Evolutionary conservation across 148 eudicot species (phyloP).

Genomic region (Amaranthus hypochondriacus): DNA sequence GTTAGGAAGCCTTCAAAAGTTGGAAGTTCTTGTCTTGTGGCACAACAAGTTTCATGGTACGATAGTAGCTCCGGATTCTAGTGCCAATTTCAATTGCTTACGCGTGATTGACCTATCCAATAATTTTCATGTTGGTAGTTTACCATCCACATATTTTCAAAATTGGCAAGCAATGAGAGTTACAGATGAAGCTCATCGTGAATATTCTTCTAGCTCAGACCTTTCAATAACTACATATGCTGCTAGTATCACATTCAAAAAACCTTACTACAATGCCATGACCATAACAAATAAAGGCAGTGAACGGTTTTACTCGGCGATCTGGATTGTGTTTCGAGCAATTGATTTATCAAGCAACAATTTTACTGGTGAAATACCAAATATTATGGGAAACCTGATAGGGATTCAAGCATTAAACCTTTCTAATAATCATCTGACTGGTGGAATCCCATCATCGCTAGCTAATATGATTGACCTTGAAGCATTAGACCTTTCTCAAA

Average conservation of each 20-base stretch:
- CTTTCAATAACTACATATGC: too few species aligned
- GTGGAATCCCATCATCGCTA: constrained; percentile 27
- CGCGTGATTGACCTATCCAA: constrained; percentile 36
- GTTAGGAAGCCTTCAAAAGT: constrained; percentile 22
- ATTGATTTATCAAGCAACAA: constrained; percentile 45
- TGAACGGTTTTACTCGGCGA: background rate
- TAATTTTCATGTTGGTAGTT: constrained; percentile 27
- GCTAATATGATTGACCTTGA: constrained; percentile 26
- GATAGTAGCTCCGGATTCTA: background rate
- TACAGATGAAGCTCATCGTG: background rate
- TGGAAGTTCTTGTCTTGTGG: constrained; percentile 16
- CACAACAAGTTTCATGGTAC: constrained; percentile 34
- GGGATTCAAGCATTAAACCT: constrained; percentile 32
- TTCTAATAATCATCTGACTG: constrained; percentile 29
- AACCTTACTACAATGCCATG: constrained; percentile 3
- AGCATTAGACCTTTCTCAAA: constrained; percentile 33
- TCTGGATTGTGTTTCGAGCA: constrained; percentile 14
- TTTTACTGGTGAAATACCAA: constrained; percentile 35
- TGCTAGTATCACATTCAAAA: too few species aligned
- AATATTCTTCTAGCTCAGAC: background rate
- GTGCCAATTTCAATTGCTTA: constrained; percentile 11
- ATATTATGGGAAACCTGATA: constrained; percentile 16
- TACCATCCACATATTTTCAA: constrained; percentile 23
- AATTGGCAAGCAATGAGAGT: constrained; percentile 31
- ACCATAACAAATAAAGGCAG: constrained; percentile 20